These are phyloP conservation scores for Lobosporangium transversale DNA, from an alignment of 192 early-diverging fungal species.

Conservation along the genomic window DNA sequence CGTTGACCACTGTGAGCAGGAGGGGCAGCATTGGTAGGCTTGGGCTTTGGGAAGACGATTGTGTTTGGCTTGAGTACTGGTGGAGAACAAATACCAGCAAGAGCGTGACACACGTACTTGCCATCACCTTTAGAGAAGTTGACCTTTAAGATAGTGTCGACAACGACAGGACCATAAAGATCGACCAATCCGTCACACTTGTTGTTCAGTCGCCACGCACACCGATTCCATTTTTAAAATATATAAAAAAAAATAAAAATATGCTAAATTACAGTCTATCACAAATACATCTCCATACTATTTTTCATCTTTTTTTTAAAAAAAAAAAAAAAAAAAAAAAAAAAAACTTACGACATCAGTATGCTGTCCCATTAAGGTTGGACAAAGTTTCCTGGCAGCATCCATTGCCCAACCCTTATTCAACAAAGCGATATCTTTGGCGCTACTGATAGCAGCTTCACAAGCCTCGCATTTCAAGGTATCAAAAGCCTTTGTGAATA, in stretches of 20 bases:
- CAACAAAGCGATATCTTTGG: constrained; percentile 22
- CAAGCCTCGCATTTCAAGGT: constrained; percentile 32
- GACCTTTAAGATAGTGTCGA: constrained; percentile 50
- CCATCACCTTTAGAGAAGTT: constrained; percentile 35
- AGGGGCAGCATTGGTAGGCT: constrained; percentile 31
- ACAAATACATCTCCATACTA: too few relatives aligned
- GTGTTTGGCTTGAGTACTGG: constrained; percentile 43
- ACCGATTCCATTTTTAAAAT: too few relatives aligned
- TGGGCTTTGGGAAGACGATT: constrained; percentile 57
- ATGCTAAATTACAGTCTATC: neutral
- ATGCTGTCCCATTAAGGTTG: constrained; percentile 8
- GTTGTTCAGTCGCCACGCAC: too few relatives aligned
- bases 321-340: neutral
- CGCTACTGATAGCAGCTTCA: constrained; percentile 10
- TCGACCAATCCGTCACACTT: constrained; percentile 58
- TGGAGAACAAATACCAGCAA: constrained; percentile 51
- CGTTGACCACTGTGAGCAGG: constrained; percentile 31
- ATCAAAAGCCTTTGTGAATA: constrained; percentile 22
- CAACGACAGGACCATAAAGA: constrained; percentile 52
- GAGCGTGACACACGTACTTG: constrained; percentile 51
- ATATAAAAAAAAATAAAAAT: constrained; percentile 1
- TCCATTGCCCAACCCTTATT: constrained; percentile 26
- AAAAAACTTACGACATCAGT: constrained; percentile 19
- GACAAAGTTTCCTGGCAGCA: constrained; percentile 16
- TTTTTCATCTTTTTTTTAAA: neutral